A percentile compares a stretch with the other conserved stretches of the same genome.
Evolutionary conservation across 140 eudicot species (phyloP).

Genomic region (Stevia rebaudiana): DNA sequence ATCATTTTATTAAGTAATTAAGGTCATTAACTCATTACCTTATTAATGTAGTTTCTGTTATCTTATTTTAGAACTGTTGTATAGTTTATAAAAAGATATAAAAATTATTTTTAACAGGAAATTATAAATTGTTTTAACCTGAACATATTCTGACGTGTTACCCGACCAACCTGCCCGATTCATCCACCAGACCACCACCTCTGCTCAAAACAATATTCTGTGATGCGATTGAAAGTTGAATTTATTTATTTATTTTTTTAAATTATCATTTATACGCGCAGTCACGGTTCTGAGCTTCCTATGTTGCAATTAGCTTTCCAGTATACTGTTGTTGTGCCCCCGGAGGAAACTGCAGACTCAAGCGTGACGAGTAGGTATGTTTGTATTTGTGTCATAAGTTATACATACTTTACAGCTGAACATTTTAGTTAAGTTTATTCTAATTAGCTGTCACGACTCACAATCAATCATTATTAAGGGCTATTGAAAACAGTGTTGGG

Average conservation of each 20-base stretch:
- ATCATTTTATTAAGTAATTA: neutral
- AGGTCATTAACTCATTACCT: neutral
- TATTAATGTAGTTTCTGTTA: neutral
- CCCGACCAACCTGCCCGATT: neutral
- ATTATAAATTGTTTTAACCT: neutral
- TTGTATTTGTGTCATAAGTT: conserved; percentile 23
- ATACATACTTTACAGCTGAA: neutral
- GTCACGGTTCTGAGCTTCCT: conserved; percentile 81
- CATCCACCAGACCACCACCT: neutral
- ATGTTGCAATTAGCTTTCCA: conserved; percentile 82
- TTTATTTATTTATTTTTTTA: neutral
- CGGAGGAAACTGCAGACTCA: conserved; percentile 47
- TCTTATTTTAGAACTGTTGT: neutral
- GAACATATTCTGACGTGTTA: neutral
- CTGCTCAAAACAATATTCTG: neutral
- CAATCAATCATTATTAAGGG: conserved; percentile 1
- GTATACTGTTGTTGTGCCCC: conserved; percentile 82
- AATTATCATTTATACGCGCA: conserved; percentile 30
- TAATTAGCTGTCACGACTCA: neutral
- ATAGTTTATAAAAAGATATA: neutral
- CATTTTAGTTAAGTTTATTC: neutral
- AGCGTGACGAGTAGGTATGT: conserved; percentile 53
- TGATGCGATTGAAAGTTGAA: conserved; percentile 5
- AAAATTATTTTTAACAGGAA: neutral
- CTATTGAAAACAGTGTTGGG: too few relatives aligned